Base-by-base conservation (phyloP, 495 filamentous ascomycete genomes). In the Staphylotrichum tortipilum region DNA sequence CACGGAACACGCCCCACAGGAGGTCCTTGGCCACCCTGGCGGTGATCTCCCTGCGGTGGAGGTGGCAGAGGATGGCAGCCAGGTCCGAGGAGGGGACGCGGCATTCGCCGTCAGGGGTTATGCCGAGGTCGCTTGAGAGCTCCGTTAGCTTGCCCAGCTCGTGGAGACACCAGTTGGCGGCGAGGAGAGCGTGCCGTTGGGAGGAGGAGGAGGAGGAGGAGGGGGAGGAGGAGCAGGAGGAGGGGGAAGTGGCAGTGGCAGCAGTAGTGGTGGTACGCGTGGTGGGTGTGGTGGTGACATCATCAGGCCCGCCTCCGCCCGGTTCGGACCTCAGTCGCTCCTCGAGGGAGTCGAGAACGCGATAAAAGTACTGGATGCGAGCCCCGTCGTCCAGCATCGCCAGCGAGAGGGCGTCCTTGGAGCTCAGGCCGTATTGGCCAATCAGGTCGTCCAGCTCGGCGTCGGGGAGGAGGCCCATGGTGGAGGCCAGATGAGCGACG, bases 391-490 rank as follows among this genome's bases (percentile, higher is more conserved):
- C 88, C 4, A 94, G 75, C 28, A 77, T 68, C 40, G 89, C 73
- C 30, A 99, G 65, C 0, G 90, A 86, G 52, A 88, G 80, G 17
- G 92, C 89, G 58, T 99, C 94, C 61, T 94, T 94, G n/a, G 81
- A 56, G 0, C 79, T 82, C 12, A 99, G 71, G 4, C 76, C 75
- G 54, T 83, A 88, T 0, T 70, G 63, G 3, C 66, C 47, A 10
- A 75, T 72, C 12, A 95, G 73, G 39, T 77, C 61, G 12, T 72
- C 63, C 1, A 91, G 58, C 11, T 85, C 74, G 28, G 79, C 68
- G 52, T 95, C 89, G 0, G 90, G 87, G 12, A 85, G 64, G 10
- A 69, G 63, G 0, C 88, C 88, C 35, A 94, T 68, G 0, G 66
- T 79, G 4, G 67, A 53, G 7, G 59, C 64, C 9, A 97, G 70